phyloP scores from a whole-genome alignment of 1,284 basidiomycete genomes.

The Tylopilus orsonianus region DNA sequence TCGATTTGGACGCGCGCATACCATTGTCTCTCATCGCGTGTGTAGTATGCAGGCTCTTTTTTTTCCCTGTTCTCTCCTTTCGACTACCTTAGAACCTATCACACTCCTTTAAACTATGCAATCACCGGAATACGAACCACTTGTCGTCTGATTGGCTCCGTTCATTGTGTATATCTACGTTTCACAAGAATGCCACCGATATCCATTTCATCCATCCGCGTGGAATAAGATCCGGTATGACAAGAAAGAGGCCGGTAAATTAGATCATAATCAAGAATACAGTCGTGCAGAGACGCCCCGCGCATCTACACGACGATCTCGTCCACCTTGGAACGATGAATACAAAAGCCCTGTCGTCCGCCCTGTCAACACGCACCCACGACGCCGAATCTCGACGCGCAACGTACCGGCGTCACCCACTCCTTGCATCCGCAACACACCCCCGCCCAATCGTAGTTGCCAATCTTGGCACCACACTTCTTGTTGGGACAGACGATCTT shows the following conservation, averaged over 20 bases:
- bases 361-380: neutral
- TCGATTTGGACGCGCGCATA: constrained; percentile 21
- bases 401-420: constrained; percentile 83
- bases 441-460: constrained; percentile 97
- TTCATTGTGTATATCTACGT: constrained; percentile 24
- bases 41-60: constrained; percentile 19
- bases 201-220: constrained; percentile 8
- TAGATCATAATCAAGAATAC: neutral
- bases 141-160: constrained; percentile 23
- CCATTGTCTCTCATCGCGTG: constrained; percentile 3
- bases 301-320: constrained; percentile 55
- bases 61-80: neutral
- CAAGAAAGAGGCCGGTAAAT: neutral
- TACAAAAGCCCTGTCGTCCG: constrained; percentile 75
- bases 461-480: constrained; percentile 88
- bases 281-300: too few species aligned
- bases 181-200: constrained; percentile 18
- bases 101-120: constrained; percentile 22
- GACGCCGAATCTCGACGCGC: neutral
- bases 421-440: constrained; percentile 88
- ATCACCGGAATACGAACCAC: constrained; percentile 19
- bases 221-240: neutral
- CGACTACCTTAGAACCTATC: constrained; percentile 4
- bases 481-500: constrained; percentile 91
- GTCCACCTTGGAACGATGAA: constrained; percentile 88